Evolutionary conservation across 441 rosid species (phyloP), one percentile per base, ranked within the genome.

Genomic region (Dalechampia spathulata): DNA sequence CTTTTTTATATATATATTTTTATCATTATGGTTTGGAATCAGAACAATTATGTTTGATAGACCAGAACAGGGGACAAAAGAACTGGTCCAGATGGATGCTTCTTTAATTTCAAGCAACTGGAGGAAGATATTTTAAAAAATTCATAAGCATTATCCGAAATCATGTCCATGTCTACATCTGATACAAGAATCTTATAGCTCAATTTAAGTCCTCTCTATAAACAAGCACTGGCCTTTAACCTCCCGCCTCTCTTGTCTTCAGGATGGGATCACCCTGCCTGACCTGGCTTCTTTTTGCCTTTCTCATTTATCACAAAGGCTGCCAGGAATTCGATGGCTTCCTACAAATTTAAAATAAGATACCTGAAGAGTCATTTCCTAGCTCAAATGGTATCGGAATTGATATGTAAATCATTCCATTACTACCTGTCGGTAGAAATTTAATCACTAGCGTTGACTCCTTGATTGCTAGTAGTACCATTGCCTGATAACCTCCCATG

Each of bases 221-320:
- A 63, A 69, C 64, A 69, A 58, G 51, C 22, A 42, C 28, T 53
- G 13, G 26, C 14, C 37, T 70, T 43, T 61, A 16, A 46, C 48
- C 40, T 65, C n/a, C n/a, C n/a, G n/a, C n/a, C 68, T 62, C 76
- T 70, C 61, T 76, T 76, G 63, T 77, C 85, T 62, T 79, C 78
- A 10, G 44, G 46, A 54, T 56, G 69, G 56, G 80, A 60, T 62
- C 75, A 77, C 55, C 73, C 72, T 60, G 67, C 63, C 58, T 74
- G 78, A 63, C 64, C 57, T 16, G 54, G 58, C 49, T 73, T 83
- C 66, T 77, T 78, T 13, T n/a, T 40, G n/a, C n/a, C n/a, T 45
- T 82, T 83, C 41, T 71, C 75, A 2, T 65, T 66, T 54, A 56
- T 52, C n/a, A 46, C 48, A n/a, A 27, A 61, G 26, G 61, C 62